Base-by-base conservation (phyloP, 208 protist species). In the Leishmania martiniquensis region DNA sequence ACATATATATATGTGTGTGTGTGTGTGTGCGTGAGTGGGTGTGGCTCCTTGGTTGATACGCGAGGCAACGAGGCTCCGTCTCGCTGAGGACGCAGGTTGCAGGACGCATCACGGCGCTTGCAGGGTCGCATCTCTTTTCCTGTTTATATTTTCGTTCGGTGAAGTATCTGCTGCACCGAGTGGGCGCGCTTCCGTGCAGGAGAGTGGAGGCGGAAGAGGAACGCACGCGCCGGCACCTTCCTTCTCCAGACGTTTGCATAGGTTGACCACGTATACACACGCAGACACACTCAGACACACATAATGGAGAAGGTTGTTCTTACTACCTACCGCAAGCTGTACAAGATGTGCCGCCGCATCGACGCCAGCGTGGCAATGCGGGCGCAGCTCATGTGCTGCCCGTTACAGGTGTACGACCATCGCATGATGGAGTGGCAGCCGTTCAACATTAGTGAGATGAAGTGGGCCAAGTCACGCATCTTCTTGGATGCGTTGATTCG, bases 401-500 rank as follows among this genome's bases (percentile, higher is more conserved):
- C 93, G 1, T 73, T 80, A 44, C 65, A 85, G 29, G 78, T 91
- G 59, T 96, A 95, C 77, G 85, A 94, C 74, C 88, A 91, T 72
- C 85, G 81, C 59, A 63, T 74, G 42, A 83, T 83, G 32, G 79
- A 87, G 52, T 96, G 93, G 91, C 71, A 82, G 29, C 76, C 67
- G 2, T 75, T 93, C 55, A 80, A 93, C 71, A 55, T 92, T 39
- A 81, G 81, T 17, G 83, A 91, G 71, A 71, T 89, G 75, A 72
- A 82, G 37, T 93, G 89, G 89, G 67, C 78, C 12, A 91, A 95
- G 77, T 85, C 87, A 37, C 85, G 87, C 32, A 78, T 87, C 42
- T 96, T 93, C 69, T 74, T 96, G 42, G 90, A 96, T 71, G 81
- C 77, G n/a, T 83, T 95, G 55, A 92, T 96, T 67, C 91, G 88